Evolutionary conservation across 192 early-diverging fungal genomes (phyloP).

Genomic region (Backusella circina): DNA sequence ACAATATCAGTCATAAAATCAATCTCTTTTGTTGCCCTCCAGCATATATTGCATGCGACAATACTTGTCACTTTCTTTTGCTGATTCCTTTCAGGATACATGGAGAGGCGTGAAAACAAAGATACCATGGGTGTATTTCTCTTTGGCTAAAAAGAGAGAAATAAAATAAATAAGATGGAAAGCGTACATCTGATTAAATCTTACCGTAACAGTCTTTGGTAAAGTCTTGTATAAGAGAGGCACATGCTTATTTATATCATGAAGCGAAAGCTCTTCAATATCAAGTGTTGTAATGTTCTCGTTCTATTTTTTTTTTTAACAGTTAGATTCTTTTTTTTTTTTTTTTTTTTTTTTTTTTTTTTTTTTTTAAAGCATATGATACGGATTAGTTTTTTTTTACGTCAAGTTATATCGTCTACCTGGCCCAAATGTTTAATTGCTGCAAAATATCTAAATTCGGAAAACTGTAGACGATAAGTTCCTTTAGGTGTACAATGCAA

Average conservation of each 20-base stretch:
- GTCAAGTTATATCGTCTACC: conserved; percentile 16
- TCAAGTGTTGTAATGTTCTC: conserved; percentile 49
- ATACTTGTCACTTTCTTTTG: conserved; percentile 58
- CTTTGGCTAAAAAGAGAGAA: conserved; percentile 32
- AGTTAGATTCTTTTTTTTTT: background rate
- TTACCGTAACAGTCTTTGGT: conserved; percentile 42
- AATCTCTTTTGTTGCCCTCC: conserved; percentile 38
- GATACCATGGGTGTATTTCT: conserved; percentile 55
- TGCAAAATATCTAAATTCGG: conserved; percentile 46
- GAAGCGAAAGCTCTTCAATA: conserved; percentile 45
- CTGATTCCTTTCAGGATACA: conserved; percentile 46
- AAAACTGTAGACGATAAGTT: conserved; percentile 28
- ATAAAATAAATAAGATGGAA: background rate
- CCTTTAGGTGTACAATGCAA: background rate
- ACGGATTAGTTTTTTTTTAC: too few relatives aligned
- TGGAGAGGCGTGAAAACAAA: conserved; percentile 46
- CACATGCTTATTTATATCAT: conserved; percentile 28
- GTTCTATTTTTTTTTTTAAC: conserved; percentile 12
- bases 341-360: background rate
- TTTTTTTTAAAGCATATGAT: conserved; percentile 9
- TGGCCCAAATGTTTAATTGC: conserved; percentile 42
- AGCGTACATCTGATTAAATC: background rate
- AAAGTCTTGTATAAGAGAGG: conserved; percentile 45
- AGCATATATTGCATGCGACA: conserved; percentile 46
- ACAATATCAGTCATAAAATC: conserved; percentile 48